Evolutionary conservation across 768 basidiomycete species (phyloP), one percentile per base, ranked within the genome.

Genomic region (Rhodotorula kratochvilovae): DNA sequence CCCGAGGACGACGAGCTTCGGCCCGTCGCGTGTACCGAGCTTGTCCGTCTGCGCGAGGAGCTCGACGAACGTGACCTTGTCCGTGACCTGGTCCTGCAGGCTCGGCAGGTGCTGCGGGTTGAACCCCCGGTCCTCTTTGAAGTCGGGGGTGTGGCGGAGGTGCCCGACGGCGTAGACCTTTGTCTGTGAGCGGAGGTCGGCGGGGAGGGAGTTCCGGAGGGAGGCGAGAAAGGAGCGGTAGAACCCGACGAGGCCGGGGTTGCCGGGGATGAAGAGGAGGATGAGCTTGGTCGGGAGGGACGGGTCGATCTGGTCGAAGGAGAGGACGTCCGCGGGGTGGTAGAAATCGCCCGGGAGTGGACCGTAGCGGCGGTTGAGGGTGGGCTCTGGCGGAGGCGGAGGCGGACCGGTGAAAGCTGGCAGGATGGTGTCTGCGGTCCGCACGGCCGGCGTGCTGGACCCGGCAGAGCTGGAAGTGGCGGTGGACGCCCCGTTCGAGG

Each of bases 211-310:
- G 42, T 78, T 73, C 62, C 86, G 81, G 3, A 91, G 79, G 8
- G 82, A 82, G 31, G 82, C 80, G 23, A 91, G 83, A 77, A 90
- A 91, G 4, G 85, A 84, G 1, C 81, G 81, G 74, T 91, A 91
- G 80, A 90, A 90, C 56, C 84, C 83, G 43, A 87, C 70, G 25
- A 90, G 80, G 13, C 90, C 90, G 1, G 85, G 85, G 76, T 86
- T 85, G 35, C 84, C 85, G 25, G 68, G 64, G 6, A 73, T n/a
- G 61, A 75, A 67, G 45, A 74, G 46, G 48, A 74, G n/a, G 48
- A 67, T 29, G 63, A 67, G 62, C 33, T 55, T 67, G n/a, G n/a
- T n/a, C 25, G 59, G n/a, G 27, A 13, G 11, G 17, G 50, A 23
- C 57, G 42, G 16, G n/a, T 36, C 19, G 50, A 59, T n/a, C 3